Base-by-base conservation (phyloP, 73 alveolate species). In the Effrenium voratum region DNA sequence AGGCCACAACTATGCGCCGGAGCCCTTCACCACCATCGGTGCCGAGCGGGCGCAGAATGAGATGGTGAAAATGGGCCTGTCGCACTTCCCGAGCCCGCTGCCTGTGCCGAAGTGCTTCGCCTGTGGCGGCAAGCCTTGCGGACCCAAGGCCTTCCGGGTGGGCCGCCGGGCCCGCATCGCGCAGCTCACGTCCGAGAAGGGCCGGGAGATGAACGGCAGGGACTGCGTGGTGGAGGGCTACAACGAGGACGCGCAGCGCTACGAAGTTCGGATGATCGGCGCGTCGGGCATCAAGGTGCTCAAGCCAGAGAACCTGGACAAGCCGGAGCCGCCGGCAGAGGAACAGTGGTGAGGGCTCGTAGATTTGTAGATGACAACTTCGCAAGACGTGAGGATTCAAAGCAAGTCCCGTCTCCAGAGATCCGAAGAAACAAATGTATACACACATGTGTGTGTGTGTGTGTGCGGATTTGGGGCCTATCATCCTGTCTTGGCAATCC, bases 21-120 rank as follows among this genome's bases (percentile, higher is more conserved):
- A 72, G 60, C 98, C 98, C 57, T 91, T 91, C 63, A 63, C 98
- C 24, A 91, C 98, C 77, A 91, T 91, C 24, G 98, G 98, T 13
- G 90, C 98, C 79, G 98, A 91, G 50, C 46, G 98, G 59, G 93
- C 93, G n/a, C 93, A 85, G 60, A 85, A 85, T 40, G 93, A 85
- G 63, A 85, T 85, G 93, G 93, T 85, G 59, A 85, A 55, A 45
- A 85, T 85, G 93, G 93, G 93, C 93, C 80, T 85, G 36, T 85
- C 93, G 28, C 93, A 85, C 47, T 85, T 85, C 40, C 93, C 93
- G 19, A 57, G 28, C 38, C 93, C 93, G 93, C 34, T 34, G 1
- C 73, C 22, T 19, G 73, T 57, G 13, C 34, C 36, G 46, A 15
- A 5, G 22, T n/a, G 8, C 43, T 44, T 22, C 66, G 90, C 38